Conservation (phyloP, 148 eudicot genomes). For the Chenopodium quinoa region DNA sequence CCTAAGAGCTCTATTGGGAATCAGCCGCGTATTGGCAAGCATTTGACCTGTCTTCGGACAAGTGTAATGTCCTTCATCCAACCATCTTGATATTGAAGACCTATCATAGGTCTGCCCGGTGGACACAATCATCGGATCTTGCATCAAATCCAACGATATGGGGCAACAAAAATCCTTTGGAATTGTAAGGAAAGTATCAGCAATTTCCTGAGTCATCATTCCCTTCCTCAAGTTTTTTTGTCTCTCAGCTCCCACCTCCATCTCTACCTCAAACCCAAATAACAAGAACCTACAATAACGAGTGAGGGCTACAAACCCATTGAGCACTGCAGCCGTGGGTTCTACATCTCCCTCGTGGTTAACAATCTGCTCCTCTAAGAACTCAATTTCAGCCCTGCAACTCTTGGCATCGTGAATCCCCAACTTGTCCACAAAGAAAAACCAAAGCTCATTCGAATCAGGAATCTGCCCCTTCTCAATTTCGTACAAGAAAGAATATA, state of each 20-base stretch:
- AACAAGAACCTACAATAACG: slow-evolving; percentile 73
- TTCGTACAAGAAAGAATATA: slow-evolving; percentile 50
- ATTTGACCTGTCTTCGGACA: slow-evolving; percentile 92
- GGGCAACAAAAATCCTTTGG: slow-evolving; percentile 92
- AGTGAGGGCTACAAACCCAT: slow-evolving; percentile 65
- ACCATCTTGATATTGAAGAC: slow-evolving; percentile 71
- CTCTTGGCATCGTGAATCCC: slow-evolving; percentile 43
- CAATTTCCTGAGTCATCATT: slow-evolving; percentile 46
- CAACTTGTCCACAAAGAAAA: slow-evolving; percentile 55
- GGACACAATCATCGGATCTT: slow-evolving; percentile 72
- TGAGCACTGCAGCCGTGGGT: slow-evolving; percentile 57
- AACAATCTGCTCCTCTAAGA: slow-evolving; percentile 80
- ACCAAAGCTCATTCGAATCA: slow-evolving; percentile 34
- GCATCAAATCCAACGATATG: slow-evolving; percentile 81
- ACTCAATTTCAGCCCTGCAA: slow-evolving; percentile 70
- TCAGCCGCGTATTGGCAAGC: slow-evolving; percentile 52
- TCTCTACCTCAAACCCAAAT: slow-evolving; percentile 74
- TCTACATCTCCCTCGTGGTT: slow-evolving; percentile 74
- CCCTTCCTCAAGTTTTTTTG: slow-evolving; percentile 47
- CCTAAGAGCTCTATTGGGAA: slow-evolving; percentile 67
- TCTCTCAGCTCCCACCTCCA: slow-evolving; percentile 34
- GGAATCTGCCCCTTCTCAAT: slow-evolving; percentile 57
- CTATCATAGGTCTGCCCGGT: slow-evolving; percentile 92
- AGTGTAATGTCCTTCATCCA: slow-evolving; percentile 79
- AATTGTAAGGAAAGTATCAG: slow-evolving; percentile 48